Evolutionary conservation across 768 basidiomycete species (phyloP).

Genomic region (Cystobasidium onofrii): DNA sequence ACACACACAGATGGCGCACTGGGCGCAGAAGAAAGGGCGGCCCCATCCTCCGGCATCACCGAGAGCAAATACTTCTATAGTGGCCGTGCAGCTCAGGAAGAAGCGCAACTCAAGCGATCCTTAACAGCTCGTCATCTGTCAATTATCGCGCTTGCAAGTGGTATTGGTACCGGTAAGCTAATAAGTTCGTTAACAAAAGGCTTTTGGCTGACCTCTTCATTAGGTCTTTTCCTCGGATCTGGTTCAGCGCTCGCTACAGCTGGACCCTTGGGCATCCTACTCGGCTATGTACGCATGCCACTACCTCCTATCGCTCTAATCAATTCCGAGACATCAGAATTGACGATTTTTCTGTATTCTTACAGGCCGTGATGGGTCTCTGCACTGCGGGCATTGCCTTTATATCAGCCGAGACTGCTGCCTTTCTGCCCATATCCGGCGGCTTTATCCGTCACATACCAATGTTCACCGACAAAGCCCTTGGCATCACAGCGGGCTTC

Average conservation of each 20-base stretch:
- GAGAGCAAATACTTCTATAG: background rate
- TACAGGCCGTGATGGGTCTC: background rate
- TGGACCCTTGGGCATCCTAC: slow-evolving; percentile 52
- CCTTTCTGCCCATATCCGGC: slow-evolving; percentile 34
- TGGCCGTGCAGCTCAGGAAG: background rate
- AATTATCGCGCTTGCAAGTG: slow-evolving; percentile 11
- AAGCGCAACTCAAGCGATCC: background rate
- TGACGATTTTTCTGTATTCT: background rate
- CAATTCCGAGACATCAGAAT: background rate
- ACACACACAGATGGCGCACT: background rate
- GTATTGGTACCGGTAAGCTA: slow-evolving; percentile 21
- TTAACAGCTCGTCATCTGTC: background rate
- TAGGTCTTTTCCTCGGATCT: slow-evolving; percentile 41
- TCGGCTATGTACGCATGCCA: slow-evolving; percentile 47
- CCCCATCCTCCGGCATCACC: background rate
- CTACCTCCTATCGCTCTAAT: too few species aligned
- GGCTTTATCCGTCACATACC: slow-evolving; percentile 30
- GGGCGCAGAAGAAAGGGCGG: background rate
- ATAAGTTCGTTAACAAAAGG: too few species aligned
- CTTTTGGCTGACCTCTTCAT: background rate
- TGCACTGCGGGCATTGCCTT: slow-evolving; percentile 6
- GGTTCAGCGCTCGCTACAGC: slow-evolving; percentile 51
- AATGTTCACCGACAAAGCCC: slow-evolving; percentile 38
- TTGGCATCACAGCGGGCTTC: slow-evolving; percentile 41
- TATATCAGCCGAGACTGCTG: slow-evolving; percentile 34